Percentiles rank a stretch among this genome's conserved stretches.
phyloP scores from a whole-genome alignment of 2,329 filamentous ascomycete genomes.

The Colletotrichum higginsianum region DNA sequence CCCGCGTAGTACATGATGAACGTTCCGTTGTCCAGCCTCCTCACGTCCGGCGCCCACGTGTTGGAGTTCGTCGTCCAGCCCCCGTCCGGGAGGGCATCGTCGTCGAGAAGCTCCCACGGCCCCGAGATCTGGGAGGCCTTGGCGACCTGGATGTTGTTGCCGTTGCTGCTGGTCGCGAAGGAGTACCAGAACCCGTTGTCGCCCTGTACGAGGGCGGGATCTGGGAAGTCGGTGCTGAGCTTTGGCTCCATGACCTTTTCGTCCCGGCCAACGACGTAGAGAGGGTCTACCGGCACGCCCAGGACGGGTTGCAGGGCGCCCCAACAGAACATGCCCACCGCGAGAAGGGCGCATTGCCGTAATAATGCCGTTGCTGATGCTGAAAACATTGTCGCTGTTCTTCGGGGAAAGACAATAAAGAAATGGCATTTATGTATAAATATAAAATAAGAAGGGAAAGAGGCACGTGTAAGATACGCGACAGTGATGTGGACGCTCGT shows the following conservation, averaged over 20 bases:
- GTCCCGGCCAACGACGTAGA: slow-evolving; percentile 32
- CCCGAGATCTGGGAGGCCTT: slow-evolving; percentile 62
- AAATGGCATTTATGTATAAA: slow-evolving; percentile 19
- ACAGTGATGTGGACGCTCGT: not conserved
- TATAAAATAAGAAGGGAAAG: not conserved
- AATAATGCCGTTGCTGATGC: slow-evolving; percentile 23
- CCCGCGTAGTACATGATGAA: slow-evolving; percentile 75
- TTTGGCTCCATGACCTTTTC: slow-evolving; percentile 21
- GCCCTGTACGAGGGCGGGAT: slow-evolving; percentile 66
- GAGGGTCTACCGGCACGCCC: slow-evolving; percentile 24
- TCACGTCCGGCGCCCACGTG: slow-evolving; percentile 75
- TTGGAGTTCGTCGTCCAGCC: slow-evolving; percentile 68
- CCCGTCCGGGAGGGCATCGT: slow-evolving; percentile 69
- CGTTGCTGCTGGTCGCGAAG: slow-evolving; percentile 69
- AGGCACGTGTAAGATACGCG: not conserved
- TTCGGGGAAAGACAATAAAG: slow-evolving; percentile 26
- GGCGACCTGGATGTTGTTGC: slow-evolving; percentile 68
- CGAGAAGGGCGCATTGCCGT: slow-evolving; percentile 19
- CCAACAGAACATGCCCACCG: slow-evolving; percentile 25
- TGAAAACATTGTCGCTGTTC: slow-evolving; percentile 25
- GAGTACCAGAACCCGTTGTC: slow-evolving; percentile 68
- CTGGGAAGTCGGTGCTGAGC: slow-evolving; percentile 65
- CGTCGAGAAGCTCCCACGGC: slow-evolving; percentile 62
- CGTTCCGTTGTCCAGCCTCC: slow-evolving; percentile 61
- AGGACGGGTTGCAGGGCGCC: slow-evolving; percentile 19